A percentile compares a stretch with the other conserved stretches of the same genome.
These are phyloP conservation scores for Plasmodium reichenowi DNA, from an alignment of 169 alveolate genomes.

Conservation along the genomic window DNA sequence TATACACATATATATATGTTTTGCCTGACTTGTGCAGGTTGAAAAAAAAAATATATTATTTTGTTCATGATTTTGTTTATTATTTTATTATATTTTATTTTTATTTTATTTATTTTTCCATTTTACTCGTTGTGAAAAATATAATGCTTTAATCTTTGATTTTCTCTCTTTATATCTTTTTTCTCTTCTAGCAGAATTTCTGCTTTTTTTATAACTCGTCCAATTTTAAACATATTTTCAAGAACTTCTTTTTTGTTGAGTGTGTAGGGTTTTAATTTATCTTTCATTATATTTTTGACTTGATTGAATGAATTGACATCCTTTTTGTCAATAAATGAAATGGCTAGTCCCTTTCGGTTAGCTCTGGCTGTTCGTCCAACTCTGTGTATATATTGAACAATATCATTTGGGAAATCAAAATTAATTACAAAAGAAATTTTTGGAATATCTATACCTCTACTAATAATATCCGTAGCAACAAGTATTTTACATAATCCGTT, in stretches of 20 bases:
- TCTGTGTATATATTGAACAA: slow-evolving; percentile 96
- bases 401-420: slow-evolving; percentile 94
- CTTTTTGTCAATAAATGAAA: slow-evolving; percentile 92
- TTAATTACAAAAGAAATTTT: slow-evolving; percentile 95
- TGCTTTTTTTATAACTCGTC: slow-evolving; percentile 85
- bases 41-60: too few species aligned
- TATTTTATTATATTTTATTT: neutral
- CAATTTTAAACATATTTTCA: slow-evolving; percentile 91
- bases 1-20: too few species aligned
- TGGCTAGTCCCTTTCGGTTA: slow-evolving; percentile 95
- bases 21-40: too few species aligned
- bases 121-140: slow-evolving; percentile 11
- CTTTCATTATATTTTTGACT: slow-evolving; percentile 83
- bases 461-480: slow-evolving; percentile 97
- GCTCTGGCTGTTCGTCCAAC: slow-evolving; percentile 99
- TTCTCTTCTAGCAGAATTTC: slow-evolving; percentile 32
- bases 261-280: slow-evolving; percentile 83
- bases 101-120: neutral
- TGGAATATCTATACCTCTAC: slow-evolving; percentile 99
- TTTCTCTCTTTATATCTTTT: slow-evolving; percentile 32
- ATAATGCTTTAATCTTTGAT: slow-evolving; percentile 7
- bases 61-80: neutral
- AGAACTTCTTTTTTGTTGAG: slow-evolving; percentile 92
- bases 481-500: slow-evolving; percentile 90
- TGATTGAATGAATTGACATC: slow-evolving; percentile 88